These are phyloP conservation scores for Penicillium sumatraense DNA, from an alignment of 2,329 filamentous ascomycete species.

Conservation along the genomic window DNA sequence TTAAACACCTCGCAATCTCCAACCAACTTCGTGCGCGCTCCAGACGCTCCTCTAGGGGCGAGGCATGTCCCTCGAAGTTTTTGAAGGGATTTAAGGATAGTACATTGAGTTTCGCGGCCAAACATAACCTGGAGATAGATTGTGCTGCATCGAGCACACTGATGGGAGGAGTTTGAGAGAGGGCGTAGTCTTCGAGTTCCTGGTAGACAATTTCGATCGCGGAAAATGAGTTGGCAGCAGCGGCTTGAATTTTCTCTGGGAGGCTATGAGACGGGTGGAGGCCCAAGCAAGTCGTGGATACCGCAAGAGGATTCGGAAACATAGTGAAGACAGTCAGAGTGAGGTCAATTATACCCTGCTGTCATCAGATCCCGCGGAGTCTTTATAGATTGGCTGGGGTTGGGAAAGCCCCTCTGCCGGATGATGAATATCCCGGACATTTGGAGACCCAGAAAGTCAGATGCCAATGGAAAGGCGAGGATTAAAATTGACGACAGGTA, in stretches of 20 bases:
- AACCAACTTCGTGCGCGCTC: not conserved
- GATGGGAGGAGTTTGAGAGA: not conserved
- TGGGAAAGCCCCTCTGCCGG: too few relatives aligned
- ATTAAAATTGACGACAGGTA: too few relatives aligned
- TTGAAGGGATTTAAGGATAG: not conserved
- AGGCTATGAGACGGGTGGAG: not conserved
- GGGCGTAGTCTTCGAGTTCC: not conserved
- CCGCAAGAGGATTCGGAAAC: not conserved
- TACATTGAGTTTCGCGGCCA: not conserved
- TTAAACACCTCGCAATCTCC: not conserved
- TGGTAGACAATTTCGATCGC: not conserved
- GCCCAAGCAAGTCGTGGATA: not conserved
- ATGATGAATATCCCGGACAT: too few relatives aligned
- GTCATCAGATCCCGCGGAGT: too few relatives aligned
- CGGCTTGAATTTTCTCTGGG: not conserved
- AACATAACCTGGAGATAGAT: not conserved
- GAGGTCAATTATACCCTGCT: too few relatives aligned
- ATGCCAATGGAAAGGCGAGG: too few relatives aligned
- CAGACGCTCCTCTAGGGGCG: not conserved
- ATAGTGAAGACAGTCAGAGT: too few relatives aligned
- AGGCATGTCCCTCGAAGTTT: not conserved
- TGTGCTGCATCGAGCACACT: not conserved
- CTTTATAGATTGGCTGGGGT: too few relatives aligned
- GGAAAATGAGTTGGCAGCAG: not conserved
- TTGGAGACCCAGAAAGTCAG: too few relatives aligned